phyloP scores from a whole-genome alignment of 1,139 yeast species.

The Suhomyces choctaworum region DNA sequence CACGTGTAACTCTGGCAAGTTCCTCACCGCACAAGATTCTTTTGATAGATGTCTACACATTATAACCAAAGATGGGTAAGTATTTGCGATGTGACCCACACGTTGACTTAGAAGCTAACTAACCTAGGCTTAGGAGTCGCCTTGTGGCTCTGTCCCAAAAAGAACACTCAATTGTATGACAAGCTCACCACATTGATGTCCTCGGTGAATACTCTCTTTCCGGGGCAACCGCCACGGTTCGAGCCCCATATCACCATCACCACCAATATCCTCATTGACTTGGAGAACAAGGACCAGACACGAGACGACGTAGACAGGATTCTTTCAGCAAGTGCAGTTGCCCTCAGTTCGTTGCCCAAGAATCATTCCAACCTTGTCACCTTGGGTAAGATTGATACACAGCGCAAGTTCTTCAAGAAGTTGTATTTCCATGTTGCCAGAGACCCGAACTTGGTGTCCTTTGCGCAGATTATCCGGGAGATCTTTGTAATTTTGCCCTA shows the following conservation, averaged over 20 bases:
- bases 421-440: slow-evolving; percentile 58
- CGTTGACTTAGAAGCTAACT: slow-evolving; percentile 7
- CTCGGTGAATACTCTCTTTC: slow-evolving; percentile 68
- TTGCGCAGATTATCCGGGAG: slow-evolving; percentile 71
- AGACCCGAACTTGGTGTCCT: slow-evolving; percentile 59
- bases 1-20: background rate
- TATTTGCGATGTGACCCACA: background rate
- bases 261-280: slow-evolving; percentile 51
- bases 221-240: slow-evolving; percentile 62
- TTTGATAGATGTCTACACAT: too few relatives aligned
- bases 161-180: slow-evolving; percentile 54
- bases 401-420: slow-evolving; percentile 42
- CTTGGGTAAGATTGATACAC: slow-evolving; percentile 40
- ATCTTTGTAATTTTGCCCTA: slow-evolving; percentile 55
- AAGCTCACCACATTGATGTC: slow-evolving; percentile 60
- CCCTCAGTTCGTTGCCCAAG: slow-evolving; percentile 50
- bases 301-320: slow-evolving; percentile 60
- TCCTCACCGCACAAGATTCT: too few relatives aligned
- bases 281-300: slow-evolving; percentile 37
- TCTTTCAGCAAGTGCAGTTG: slow-evolving; percentile 66
- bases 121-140: slow-evolving; percentile 49
- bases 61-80: too few relatives aligned
- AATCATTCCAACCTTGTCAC: slow-evolving; percentile 39
- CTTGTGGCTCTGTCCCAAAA: slow-evolving; percentile 75
- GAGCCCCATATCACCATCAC: slow-evolving; percentile 81